Conservation (phyloP, 208 protist genomes). For the Leptomonas seymouri region DNA sequence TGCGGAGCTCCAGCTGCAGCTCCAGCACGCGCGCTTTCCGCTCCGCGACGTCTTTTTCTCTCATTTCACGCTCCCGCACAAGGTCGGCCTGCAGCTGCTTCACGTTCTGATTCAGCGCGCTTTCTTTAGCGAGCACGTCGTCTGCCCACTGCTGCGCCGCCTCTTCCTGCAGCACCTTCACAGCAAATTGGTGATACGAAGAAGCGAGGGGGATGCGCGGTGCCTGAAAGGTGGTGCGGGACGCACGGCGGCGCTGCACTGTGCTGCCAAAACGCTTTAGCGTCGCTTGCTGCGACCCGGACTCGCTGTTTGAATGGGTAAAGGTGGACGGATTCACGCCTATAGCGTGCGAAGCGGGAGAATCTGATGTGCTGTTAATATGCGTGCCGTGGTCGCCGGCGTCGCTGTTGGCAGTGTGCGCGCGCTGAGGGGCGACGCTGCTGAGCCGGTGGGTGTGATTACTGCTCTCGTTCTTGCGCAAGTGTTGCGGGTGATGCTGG, state of each 20-base stretch:
- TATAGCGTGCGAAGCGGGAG: slow-evolving; percentile 4
- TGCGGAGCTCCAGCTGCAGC: slow-evolving; percentile 68
- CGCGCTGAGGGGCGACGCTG: slow-evolving; percentile 6
- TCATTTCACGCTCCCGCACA: slow-evolving; percentile 63
- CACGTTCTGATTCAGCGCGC: slow-evolving; percentile 92
- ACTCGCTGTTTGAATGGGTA: slow-evolving; percentile 17
- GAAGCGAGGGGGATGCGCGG: slow-evolving; percentile 77
- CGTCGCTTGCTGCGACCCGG: slow-evolving; percentile 25
- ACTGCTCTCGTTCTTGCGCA: slow-evolving; percentile 5
- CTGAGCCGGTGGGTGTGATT: slow-evolving; percentile 7
- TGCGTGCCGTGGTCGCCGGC: not conserved
- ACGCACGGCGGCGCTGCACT: slow-evolving; percentile 51
- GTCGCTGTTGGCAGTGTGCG: slow-evolving; percentile 3
- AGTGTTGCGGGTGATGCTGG: slow-evolving; percentile 27
- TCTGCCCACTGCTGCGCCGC: slow-evolving; percentile 90
- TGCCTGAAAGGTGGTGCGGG: slow-evolving; percentile 23
- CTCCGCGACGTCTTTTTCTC: slow-evolving; percentile 84
- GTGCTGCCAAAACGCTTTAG: slow-evolving; percentile 73
- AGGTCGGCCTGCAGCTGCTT: slow-evolving; percentile 92
- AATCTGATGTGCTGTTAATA: slow-evolving; percentile 4
- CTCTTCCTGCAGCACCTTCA: slow-evolving; percentile 85
- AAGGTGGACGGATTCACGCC: slow-evolving; percentile 7
- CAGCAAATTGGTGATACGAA: slow-evolving; percentile 73
- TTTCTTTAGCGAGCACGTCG: slow-evolving; percentile 83
- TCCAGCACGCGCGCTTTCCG: slow-evolving; percentile 58